A percentile compares a stretch with the other conserved stretches of the same genome.
Conservation (phyloP, 768 basidiomycete genomes). For the Sutorius australiensis region DNA sequence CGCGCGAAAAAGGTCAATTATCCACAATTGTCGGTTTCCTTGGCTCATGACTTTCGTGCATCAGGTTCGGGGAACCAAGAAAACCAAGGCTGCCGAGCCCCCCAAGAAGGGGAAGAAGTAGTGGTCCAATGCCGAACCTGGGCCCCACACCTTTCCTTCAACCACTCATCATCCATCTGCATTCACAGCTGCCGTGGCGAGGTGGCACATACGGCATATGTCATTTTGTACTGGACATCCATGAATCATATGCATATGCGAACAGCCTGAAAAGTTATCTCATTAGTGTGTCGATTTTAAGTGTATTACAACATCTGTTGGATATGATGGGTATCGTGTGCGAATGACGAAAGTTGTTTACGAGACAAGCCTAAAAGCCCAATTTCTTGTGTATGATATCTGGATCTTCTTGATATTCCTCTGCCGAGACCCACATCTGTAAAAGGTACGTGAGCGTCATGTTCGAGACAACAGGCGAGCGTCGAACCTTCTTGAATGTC, state of each 20-base stretch:
- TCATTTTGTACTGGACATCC: slow-evolving; percentile 22
- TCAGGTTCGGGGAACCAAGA: slow-evolving; percentile 93
- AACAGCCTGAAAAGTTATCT: slow-evolving; percentile 6
- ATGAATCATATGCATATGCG: slow-evolving; percentile 29
- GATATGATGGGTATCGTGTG: slow-evolving; percentile 33
- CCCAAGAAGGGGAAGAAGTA: slow-evolving; percentile 94
- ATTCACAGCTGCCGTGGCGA: slow-evolving; percentile 36
- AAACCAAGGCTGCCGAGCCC: slow-evolving; percentile 87
- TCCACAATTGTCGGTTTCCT: not conserved
- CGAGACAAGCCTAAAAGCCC: slow-evolving; percentile 53
- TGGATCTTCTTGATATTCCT: slow-evolving; percentile 99
- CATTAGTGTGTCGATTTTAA: slow-evolving; percentile 28
- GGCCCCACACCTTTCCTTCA: slow-evolving; percentile 12
- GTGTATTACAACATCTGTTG: slow-evolving; percentile 32
- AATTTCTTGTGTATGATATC: slow-evolving; percentile 97
- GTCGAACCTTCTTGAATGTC: slow-evolving; percentile 91
- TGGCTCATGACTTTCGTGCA: slow-evolving; percentile 17
- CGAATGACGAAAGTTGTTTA: slow-evolving; percentile 13
- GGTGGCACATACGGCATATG: slow-evolving; percentile 43
- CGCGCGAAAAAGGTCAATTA: slow-evolving; percentile 91
- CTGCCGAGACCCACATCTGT: slow-evolving; percentile 99
- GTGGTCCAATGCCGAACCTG: slow-evolving; percentile 29
- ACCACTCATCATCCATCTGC: slow-evolving; percentile 30
- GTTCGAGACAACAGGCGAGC: not conserved
- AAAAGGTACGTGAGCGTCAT: slow-evolving; percentile 8